phyloP scores from a whole-genome alignment of 2,329 filamentous ascomycete genomes.

The Colletotrichum abscissum region DNA sequence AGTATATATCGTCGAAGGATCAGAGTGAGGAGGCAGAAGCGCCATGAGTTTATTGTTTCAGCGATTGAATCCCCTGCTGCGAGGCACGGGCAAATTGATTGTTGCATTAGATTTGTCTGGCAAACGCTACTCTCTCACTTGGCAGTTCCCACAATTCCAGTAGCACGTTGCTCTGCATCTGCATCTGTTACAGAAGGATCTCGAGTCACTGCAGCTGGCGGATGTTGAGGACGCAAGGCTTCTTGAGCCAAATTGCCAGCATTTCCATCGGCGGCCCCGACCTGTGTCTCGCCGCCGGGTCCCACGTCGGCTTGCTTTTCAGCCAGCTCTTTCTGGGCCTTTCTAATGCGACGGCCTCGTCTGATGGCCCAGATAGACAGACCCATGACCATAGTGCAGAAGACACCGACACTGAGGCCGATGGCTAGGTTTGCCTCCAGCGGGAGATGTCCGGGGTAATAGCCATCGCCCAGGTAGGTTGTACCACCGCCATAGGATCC shows the following conservation, averaged over 20 bases:
- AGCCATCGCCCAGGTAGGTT: neutral
- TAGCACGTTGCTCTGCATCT: neutral
- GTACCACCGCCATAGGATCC: neutral
- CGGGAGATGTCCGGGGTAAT: neutral
- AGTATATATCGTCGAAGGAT: neutral
- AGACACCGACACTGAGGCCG: neutral
- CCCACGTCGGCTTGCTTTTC: slow-evolving; percentile 3
- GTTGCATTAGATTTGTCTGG: neutral
- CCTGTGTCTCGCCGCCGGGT: neutral
- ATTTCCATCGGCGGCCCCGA: neutral
- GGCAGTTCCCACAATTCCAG: neutral
- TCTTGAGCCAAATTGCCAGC: neutral
- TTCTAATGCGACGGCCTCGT: slow-evolving; percentile 20
- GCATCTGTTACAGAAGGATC: neutral
- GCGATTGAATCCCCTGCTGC: neutral
- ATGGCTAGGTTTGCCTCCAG: neutral
- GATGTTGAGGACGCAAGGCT: neutral
- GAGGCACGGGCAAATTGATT: neutral
- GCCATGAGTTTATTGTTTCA: too few relatives aligned
- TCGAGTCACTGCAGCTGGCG: neutral
- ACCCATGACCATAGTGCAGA: neutral
- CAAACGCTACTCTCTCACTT: neutral
- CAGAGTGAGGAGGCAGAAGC: neutral
- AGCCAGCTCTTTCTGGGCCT: slow-evolving; percentile 1
- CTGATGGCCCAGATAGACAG: slow-evolving; percentile 19